Base-by-base conservation (phyloP, 345 rosid genomes). In the Salix purpurea region DNA sequence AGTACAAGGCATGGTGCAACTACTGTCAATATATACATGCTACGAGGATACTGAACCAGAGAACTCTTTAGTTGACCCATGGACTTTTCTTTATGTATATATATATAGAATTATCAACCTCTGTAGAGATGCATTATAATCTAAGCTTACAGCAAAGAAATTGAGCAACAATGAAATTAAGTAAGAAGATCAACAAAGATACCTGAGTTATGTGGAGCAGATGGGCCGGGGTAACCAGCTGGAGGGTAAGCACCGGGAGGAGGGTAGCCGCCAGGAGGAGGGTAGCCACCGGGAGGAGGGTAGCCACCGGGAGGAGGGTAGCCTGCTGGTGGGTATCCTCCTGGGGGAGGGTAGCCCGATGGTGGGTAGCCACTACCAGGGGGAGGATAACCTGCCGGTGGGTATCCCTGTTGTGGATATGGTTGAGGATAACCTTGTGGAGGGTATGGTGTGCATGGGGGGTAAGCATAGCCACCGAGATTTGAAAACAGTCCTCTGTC, bases 401-500 rank as follows among this genome's bases (percentile, higher is more conserved):
- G 87, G 56, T 86, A 85, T 7, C 90, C 90, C 4, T 75, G 80
- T 40, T 79, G 79, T 1, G 87, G 88, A 34, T 34, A 34, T 34
- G 36, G 36, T 4, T 34, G 36, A 34, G 36, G 36, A 74, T 85
- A 87, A 12, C 81, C 80, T 28, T 81, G 83, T 9, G 82, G 74
- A 70, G 84, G 86, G 56, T 79, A 73, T n/a, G 82, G 40, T 28
- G 86, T 86, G 7, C 50, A 69, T 12, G 67, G 76, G n/a, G 40
- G 75, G 61, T 76, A 15, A 28, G 30, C 30, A 28, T 28, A 2
- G 30, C 30, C 30, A 28, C 84, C 92, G 42, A 91, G 88, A 78
- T 80, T 23, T 28, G 94, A 92, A 74, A 92, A 83, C 72, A 92
- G 73, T 56, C 97, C 98, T 84, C 72, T 92, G 84, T 91, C 92